These are phyloP conservation scores for Brassica juncea DNA, from an alignment of 345 rosid species.

Conservation along the genomic window DNA sequence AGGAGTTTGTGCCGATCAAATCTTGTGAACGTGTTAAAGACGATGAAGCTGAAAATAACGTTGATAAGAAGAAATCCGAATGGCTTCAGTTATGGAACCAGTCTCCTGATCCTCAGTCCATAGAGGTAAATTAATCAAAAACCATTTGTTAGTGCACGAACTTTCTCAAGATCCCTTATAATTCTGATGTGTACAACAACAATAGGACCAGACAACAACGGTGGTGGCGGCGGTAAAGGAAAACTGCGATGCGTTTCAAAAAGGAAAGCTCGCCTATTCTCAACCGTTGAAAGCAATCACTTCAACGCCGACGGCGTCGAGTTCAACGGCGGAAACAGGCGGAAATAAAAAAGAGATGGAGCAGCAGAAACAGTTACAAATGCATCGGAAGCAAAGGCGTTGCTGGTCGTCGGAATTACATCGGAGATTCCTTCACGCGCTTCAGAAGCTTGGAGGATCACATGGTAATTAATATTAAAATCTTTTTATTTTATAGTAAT, in stretches of 20 bases:
- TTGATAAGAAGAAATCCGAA: constrained; percentile 64
- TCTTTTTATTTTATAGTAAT: not conserved
- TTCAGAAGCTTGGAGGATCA: constrained; percentile 91
- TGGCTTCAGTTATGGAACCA: constrained; percentile 98
- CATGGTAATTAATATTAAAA: constrained; percentile 42
- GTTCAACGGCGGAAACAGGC: constrained; percentile 40
- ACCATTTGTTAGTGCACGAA: not conserved
- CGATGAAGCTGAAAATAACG: constrained; percentile 20
- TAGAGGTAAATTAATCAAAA: constrained; percentile 26
- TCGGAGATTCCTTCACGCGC: constrained; percentile 75
- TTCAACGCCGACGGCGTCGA: constrained; percentile 50
- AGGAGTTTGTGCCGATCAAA: constrained; percentile 81
- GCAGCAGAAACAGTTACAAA: not conserved
- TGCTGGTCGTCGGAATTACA: constrained; percentile 97
- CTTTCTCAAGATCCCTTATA: no score
- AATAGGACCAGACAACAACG: constrained; percentile 58
- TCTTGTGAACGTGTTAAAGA: constrained; percentile 14
- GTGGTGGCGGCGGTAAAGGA: constrained; percentile 58
- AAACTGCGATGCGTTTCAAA: constrained; percentile 70
- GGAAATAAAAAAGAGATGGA: constrained; percentile 42
- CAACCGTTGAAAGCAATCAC: constrained; percentile 8
- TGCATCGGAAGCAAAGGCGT: constrained; percentile 72
- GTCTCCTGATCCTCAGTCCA: constrained; percentile 57
- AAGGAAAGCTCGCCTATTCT: constrained; percentile 55
- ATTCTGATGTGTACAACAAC: no score